Base-by-base conservation (phyloP, 495 filamentous ascomycete species). In the Penicillium soppii region DNA sequence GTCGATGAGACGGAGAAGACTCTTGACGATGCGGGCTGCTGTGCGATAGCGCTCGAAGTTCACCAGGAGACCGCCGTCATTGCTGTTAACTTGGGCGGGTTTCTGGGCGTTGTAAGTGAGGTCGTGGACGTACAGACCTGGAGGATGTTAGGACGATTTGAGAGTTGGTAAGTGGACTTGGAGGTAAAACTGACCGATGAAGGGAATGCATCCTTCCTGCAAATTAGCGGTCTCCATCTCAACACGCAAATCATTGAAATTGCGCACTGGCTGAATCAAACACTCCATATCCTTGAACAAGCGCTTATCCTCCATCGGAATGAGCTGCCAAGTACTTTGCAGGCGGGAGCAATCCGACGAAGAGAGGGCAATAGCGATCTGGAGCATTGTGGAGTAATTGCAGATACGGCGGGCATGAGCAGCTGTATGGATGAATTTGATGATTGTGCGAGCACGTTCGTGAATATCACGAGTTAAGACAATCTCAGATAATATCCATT, bases 361-460 rank as follows among this genome's bases (percentile, higher is more conserved):
- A 20, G 91, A 86, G 26, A 99, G 75, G 1, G 95, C 95, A 52
- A 97, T 88, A 3, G 91, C 88, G 58, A 99, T 82, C 65, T 99
- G 95, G 27, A 89, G 86, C 89, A 97, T 90, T 9, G 95, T 97
- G 16, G 95, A 94, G 66, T 91, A 99, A 63, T 99, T 99, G 59
- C 90, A 88, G 40, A 94, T 84, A 30, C 81, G 84, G 49, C 91
- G 82, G 40, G 89, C 89, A 68, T 96, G 88, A 0, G 81, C 78
- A 4, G 95, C 95, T 32, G 96, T 90, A 68, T 96, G 91, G 57
- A 97, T 92, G 63, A 86, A 89, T 63, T 97, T 97, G 63, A 88
- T 82, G 52, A 99, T 85, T 40, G 87, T 90, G 36, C 82, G 80
- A 9, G 87, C 90, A 33, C 94, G 82, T 65, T 98, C 95, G 44